These are phyloP conservation scores for Clavispora phyllophila DNA, from an alignment of 805 yeast species.

Conservation along the genomic window DNA sequence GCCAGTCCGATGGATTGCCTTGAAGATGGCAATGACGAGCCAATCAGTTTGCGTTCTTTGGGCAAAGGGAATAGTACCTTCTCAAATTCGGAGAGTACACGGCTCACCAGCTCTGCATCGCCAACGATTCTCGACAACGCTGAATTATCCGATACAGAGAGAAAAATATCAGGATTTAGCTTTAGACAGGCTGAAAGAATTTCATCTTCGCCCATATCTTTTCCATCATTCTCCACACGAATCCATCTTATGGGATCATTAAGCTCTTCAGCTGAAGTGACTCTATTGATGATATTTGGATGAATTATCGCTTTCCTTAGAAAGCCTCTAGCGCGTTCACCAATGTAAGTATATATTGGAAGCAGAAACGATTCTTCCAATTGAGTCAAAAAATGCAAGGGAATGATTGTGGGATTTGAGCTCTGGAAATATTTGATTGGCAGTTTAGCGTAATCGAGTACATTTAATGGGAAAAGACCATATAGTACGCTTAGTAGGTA, in stretches of 20 bases:
- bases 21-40: conserved; percentile 2
- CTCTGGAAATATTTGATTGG: conserved; percentile 33
- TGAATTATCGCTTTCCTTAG: conserved; percentile 37
- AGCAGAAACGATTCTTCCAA: conserved; percentile 2
- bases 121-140: not conserved
- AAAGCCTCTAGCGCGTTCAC: conserved; percentile 12
- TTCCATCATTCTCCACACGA: conserved; percentile 5
- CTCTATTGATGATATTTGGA: conserved; percentile 38
- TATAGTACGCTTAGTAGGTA: conserved; percentile 47
- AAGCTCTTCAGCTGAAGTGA: conserved; percentile 19
- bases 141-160: conserved; percentile 11
- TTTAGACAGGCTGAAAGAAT: conserved; percentile 16
- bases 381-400: conserved; percentile 4
- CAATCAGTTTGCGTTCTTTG: conserved; percentile 25
- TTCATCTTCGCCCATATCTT: conserved; percentile 15
- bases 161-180: conserved; percentile 16
- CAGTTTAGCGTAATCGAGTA: conserved; percentile 36
- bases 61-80: conserved; percentile 3
- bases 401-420: conserved; percentile 14
- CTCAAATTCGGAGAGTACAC: not conserved
- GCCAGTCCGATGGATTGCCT: conserved; percentile 1
- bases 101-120: not conserved
- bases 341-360: not conserved
- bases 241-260: conserved; percentile 20
- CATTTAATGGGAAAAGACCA: conserved; percentile 52